Base-by-base conservation (phyloP, 2,329 filamentous ascomycete genomes). In the Cladosporium cucumerinum region DNA sequence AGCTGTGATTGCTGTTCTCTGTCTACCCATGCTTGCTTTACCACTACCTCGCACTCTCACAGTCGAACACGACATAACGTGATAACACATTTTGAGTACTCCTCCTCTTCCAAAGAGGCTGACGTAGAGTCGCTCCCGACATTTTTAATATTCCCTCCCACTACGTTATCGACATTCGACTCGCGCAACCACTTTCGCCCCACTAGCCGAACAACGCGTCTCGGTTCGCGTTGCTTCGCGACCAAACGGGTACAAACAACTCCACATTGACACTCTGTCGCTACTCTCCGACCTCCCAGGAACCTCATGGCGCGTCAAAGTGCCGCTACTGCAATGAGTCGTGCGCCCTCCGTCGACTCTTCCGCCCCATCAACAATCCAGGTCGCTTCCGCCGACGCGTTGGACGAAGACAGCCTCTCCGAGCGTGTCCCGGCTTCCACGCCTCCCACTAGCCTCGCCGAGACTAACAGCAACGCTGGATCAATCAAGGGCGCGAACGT, bases 401-500 rank as follows among this genome's bases (percentile, higher is more conserved):
- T 67, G 48, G 72, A 74, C 65, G 68, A 72, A 64, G 72, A 72
- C 65, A 72, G 72, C 69, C 70, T 74, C 75, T 78, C 83, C 80
- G 83, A 84, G 79, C 86, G 84, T 58, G 79, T 76, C 39, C 71
- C 82, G 28, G 83, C 80, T 71, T 88, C 86, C 23, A 90, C 88
- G 65, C 88, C 88, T 55, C 86, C 87, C 26, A 90, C 88, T 57
- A 90, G 86, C 69, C 79, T 88, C 69, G 85, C 84, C 72, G 88
- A 90, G 74, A 82, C 80, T 70, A 82, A 81, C 66, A 89, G 87
- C 77, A 79, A 87, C 48, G 76, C 80, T 48, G 55, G 55, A 39
- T 81, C 78, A 11, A 58, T 65, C 21, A 66, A 69, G 26, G 68
- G 68, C 46, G 43, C 32, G 25, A 68, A 72, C 65, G 73, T 23